Evolutionary conservation across 805 yeast genomes (phyloP).

Genomic region (Metschnikowia cerradonensis): DNA sequence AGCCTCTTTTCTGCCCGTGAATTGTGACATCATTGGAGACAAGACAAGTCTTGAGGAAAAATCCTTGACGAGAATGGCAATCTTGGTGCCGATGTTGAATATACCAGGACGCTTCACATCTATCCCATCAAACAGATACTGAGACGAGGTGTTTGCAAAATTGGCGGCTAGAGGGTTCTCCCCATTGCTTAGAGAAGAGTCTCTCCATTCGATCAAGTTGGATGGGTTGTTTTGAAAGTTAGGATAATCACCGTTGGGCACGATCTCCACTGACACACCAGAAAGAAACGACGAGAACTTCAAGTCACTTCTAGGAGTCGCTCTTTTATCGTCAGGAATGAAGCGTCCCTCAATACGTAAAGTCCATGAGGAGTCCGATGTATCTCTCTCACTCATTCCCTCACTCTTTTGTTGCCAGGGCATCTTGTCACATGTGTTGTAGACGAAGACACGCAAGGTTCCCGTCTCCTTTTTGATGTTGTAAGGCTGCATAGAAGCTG

Average conservation of each 20-base stretch:
- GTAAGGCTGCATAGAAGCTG: constrained; percentile 37
- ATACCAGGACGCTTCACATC: constrained; percentile 80
- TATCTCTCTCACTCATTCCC: constrained; percentile 13
- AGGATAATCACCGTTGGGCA: constrained; percentile 39
- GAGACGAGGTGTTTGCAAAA: constrained; percentile 16
- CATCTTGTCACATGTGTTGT: constrained; percentile 80
- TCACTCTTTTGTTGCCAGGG: constrained; percentile 61
- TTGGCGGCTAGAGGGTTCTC: constrained; percentile 18
- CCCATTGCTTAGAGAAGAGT: constrained; percentile 37
- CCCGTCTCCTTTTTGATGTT: constrained; percentile 46
- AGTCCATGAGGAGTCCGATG: constrained; percentile 65
- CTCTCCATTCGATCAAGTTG: constrained; percentile 86
- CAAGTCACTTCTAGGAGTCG: constrained; percentile 8
- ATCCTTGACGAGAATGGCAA: constrained; percentile 72
- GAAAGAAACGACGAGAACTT: constrained; percentile 56
- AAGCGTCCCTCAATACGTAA: constrained; percentile 84
- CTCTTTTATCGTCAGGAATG: constrained; percentile 31
- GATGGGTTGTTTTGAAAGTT: constrained; percentile 26
- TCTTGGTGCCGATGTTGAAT: constrained; percentile 52
- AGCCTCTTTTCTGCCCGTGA: constrained; percentile 73
- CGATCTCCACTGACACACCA: constrained; percentile 77
- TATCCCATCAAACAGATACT: constrained; percentile 68
- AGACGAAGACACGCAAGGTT: constrained; percentile 71
- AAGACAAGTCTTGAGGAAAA: constrained; percentile 64
- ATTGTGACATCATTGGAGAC: constrained; percentile 58